Conservation (phyloP, 345 rosid genomes). For the Nephelium lappaceum region DNA sequence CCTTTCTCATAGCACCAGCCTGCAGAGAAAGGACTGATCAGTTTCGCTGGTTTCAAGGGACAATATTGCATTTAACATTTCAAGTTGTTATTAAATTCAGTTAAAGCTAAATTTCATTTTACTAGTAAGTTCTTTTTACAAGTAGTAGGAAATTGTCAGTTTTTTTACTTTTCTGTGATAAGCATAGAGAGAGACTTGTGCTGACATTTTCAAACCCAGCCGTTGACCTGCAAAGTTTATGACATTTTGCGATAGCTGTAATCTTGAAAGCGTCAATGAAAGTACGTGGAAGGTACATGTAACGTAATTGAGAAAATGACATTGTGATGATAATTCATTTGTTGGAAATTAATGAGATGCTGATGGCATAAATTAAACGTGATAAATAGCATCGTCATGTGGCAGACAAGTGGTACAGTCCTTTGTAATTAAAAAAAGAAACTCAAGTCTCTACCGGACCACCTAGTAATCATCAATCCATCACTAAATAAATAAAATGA, state of each 20-base stretch:
- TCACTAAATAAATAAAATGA: not conserved
- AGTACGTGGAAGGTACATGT: not conserved
- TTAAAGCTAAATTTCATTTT: not conserved
- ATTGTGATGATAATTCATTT: too few species aligned
- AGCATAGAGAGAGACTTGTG: not conserved
- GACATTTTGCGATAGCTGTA: too few species aligned
- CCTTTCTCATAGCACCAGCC: constrained; percentile 55
- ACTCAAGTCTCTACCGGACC: too few species aligned
- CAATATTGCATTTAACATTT: not conserved
- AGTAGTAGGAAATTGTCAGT: not conserved
- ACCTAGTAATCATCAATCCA: not conserved
- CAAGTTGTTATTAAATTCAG: not conserved
- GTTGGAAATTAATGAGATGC: too few species aligned
- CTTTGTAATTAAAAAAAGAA: not conserved
- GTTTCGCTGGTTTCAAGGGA: not conserved
- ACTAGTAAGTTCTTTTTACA: not conserved
- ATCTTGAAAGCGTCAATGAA: too few species aligned
- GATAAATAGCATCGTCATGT: not conserved
- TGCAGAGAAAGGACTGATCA: not conserved
- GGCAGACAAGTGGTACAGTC: not conserved
- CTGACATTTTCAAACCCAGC: not conserved
- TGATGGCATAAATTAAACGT: not conserved
- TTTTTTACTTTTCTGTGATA: not conserved
- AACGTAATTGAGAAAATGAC: not conserved
- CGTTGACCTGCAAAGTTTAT: too few species aligned